Base-by-base conservation (phyloP, 768 basidiomycete genomes). In the Cyathus striatus region DNA sequence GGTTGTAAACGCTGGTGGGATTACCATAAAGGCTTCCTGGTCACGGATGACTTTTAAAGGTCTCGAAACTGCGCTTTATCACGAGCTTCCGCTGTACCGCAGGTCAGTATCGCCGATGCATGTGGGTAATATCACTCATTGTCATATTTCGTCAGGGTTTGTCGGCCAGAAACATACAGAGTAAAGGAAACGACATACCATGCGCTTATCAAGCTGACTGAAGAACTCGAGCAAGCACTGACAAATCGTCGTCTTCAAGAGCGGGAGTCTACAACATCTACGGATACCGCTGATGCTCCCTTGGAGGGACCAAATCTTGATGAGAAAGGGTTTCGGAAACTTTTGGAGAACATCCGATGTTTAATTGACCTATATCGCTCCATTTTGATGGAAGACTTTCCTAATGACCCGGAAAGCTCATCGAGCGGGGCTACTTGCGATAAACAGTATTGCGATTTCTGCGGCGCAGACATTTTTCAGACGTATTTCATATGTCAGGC, bases 371-470 rank as follows among this genome's bases (percentile, higher is more conserved):
- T n/a, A n/a, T n/a, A n/a, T n/a, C n/a, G n/a, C n/a, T n/a, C n/a
- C n/a, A n/a, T n/a, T n/a, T n/a, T n/a, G n/a, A n/a, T n/a, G n/a
- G n/a, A n/a, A n/a, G n/a, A n/a, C n/a, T n/a, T n/a, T n/a, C n/a
- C n/a, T n/a, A n/a, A n/a, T n/a, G n/a, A n/a, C n/a, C n/a, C n/a
- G n/a, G n/a, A n/a, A n/a, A n/a, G n/a, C n/a, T n/a, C n/a, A n/a
- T n/a, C n/a, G n/a, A n/a, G n/a, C n/a, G n/a, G n/a, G n/a, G n/a
- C n/a, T n/a, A n/a, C n/a, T n/a, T n/a, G n/a, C n/a, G n/a, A n/a
- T n/a, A n/a, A n/a, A n/a, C n/a, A n/a, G n/a, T n/a, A n/a, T 6
- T 91, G 90, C 53, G 88, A 91, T 55, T 90, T 88, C 56, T 92
- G 90, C 52, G 81, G 79, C 14, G 77, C 76, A 2, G 90, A 92